Evolutionary conservation across 2,329 filamentous ascomycete species (phyloP).

Genomic region (Alternaria viburni): DNA sequence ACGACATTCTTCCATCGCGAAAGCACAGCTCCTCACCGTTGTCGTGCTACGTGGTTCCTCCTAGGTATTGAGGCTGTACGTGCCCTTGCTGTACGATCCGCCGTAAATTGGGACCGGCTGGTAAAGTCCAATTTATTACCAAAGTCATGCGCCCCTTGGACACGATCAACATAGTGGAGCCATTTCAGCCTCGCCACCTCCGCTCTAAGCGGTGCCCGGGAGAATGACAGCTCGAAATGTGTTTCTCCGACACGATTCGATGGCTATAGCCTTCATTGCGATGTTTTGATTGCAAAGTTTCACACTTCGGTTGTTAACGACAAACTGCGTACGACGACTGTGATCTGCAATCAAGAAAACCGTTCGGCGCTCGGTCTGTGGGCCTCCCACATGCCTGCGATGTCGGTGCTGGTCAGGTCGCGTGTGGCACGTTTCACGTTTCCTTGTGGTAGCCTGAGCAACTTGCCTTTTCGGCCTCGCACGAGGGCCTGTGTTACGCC

Average conservation of each 20-base stretch:
- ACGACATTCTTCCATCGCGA: not conserved
- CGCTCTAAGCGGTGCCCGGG: slow-evolving; percentile 4
- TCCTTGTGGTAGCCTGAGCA: slow-evolving; percentile 1
- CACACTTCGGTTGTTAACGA: not conserved
- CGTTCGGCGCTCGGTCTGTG: slow-evolving; percentile 9
- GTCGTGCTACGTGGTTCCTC: slow-evolving; percentile 8
- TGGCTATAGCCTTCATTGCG: not conserved
- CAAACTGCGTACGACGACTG: not conserved
- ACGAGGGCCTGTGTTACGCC: slow-evolving; percentile 3
- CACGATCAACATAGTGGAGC: slow-evolving; percentile 15
- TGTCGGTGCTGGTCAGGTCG: not conserved
- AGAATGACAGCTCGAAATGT: slow-evolving; percentile 1
- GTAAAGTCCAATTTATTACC: slow-evolving; percentile 18
- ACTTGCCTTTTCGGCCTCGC: slow-evolving; percentile 6
- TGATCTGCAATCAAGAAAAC: not conserved
- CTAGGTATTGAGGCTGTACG: slow-evolving; percentile 11
- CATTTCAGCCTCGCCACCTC: slow-evolving; percentile 8
- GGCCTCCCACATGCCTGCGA: slow-evolving; percentile 1
- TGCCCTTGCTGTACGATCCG: not conserved
- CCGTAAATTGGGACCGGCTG: slow-evolving; percentile 22
- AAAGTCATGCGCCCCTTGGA: slow-evolving; percentile 16
- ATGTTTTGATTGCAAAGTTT: not conserved
- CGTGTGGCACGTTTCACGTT: slow-evolving; percentile 13
- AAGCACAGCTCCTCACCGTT: not conserved
- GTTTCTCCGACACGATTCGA: not conserved